Base-by-base conservation (phyloP, 140 eudicot species). In the Stevia rebaudiana region DNA sequence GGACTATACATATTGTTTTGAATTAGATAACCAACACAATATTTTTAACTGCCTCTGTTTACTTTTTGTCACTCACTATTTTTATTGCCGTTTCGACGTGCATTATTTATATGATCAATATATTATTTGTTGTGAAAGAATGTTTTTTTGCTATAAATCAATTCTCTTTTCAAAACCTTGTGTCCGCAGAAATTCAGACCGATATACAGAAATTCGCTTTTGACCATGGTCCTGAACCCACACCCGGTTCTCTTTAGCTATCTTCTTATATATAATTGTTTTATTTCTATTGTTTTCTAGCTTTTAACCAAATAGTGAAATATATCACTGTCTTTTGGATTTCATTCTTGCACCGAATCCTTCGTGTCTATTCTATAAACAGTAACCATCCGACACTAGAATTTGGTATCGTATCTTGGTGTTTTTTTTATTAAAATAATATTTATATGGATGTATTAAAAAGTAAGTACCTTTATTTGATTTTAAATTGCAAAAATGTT, bases 321-420 rank as follows among this genome's bases (percentile, higher is more conserved):
- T 39, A 37, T 56, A 51, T 74, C 74, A 49, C 74, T 42, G 57
- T 67, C 74, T 66, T 66, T 30, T 58, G 64, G 79, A 65, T 74
- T 49, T 18, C 40, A 28, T 47, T 58, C 49, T 74, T 59, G 63
- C 68, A 67, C 68, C 66, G 41, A 65, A 65, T 64, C 72, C 61
- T 21, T 65, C n/a, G 63, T 36, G 78, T 73, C 72, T 54, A 42
- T 55, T 73, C 61, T 65, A 16, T 19, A 23, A 43, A 73, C 19
- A 53, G 65, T 51, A 64, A 64, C 0, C 46, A 40, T 8, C 44
- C 61, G 31, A 66, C 51, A 48, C 59, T 30, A 57, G 66, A 42
- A 42, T 25, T 55, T 9, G 44, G 43, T 30, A 8, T 51, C 7
- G 17, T 39, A 11, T 41, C 31, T 40, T 11, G 16, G 36, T 18